These are phyloP conservation scores for Leishmania arabica DNA, from an alignment of 208 protist species.

Conservation along the genomic window DNA sequence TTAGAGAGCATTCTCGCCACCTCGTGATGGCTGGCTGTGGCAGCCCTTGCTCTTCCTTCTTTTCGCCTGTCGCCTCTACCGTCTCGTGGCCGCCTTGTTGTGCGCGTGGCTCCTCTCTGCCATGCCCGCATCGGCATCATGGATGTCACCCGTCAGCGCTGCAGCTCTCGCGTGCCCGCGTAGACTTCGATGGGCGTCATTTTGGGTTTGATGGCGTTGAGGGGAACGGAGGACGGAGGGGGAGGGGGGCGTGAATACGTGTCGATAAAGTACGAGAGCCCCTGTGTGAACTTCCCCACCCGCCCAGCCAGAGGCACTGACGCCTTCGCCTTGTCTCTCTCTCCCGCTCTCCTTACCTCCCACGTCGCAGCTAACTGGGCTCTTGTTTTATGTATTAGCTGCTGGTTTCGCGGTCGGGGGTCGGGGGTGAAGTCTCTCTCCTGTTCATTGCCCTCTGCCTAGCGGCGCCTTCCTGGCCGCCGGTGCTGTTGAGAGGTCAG, in stretches of 20 bases:
- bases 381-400: neutral
- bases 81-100: neutral
- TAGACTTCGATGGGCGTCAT: neutral
- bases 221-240: neutral
- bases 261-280: neutral
- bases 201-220: neutral
- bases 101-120: neutral
- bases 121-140: neutral
- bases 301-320: neutral
- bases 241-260: neutral
- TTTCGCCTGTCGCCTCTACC: neutral
- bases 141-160: neutral
- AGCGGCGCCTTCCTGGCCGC: neutral
- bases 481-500: neutral
- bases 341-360: neutral
- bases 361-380: slow-evolving; percentile 6
- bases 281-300: neutral
- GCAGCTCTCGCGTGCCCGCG: neutral
- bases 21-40: neutral
- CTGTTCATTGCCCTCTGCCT: neutral
- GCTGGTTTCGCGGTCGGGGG: neutral
- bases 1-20: neutral
- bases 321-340: neutral
- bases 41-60: neutral
- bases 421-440: neutral